These are phyloP conservation scores for Penicillium cinerascens DNA, from an alignment of 495 filamentous ascomycete species.

Conservation along the genomic window DNA sequence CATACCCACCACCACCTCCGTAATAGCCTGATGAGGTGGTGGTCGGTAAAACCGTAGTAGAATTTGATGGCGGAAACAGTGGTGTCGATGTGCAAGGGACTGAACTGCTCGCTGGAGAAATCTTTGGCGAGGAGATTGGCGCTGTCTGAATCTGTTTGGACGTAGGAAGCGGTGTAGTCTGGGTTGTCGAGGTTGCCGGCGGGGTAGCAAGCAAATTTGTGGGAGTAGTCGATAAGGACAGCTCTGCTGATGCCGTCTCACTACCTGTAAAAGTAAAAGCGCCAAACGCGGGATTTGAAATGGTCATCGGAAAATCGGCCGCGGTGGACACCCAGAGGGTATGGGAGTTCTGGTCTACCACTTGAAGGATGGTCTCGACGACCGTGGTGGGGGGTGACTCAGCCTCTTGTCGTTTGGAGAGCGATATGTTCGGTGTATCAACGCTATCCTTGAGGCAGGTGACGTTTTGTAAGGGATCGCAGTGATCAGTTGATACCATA, in stretches of 20 bases:
- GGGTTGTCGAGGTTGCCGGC: background rate
- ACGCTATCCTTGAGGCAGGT: slow-evolving; percentile 7
- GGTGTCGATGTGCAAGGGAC: slow-evolving; percentile 12
- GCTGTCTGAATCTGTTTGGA: slow-evolving; percentile 1
- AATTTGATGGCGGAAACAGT: slow-evolving; percentile 6
- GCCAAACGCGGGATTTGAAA: slow-evolving; percentile 12
- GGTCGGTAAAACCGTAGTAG: slow-evolving; percentile 9
- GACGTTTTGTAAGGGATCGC: slow-evolving; percentile 9
- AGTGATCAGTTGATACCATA: slow-evolving; percentile 1
- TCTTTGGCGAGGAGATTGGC: slow-evolving; percentile 8
- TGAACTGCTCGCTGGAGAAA: slow-evolving; percentile 5
- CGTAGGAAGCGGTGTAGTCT: background rate
- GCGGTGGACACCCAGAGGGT: slow-evolving; percentile 15
- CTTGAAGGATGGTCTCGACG: slow-evolving; percentile 18
- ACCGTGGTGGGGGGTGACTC: slow-evolving; percentile 2
- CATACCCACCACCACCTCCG: background rate
- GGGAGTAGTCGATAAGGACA: background rate
- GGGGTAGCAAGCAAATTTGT: background rate
- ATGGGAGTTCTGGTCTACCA: slow-evolving; percentile 21
- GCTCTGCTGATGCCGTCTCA: background rate
- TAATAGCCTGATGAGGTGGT: background rate
- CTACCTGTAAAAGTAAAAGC: slow-evolving; percentile 8
- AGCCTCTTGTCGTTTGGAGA: slow-evolving; percentile 19
- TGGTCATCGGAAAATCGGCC: slow-evolving; percentile 17
- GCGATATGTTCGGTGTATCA: background rate